A percentile compares a stretch with the other conserved stretches of the same genome.
Conservation (phyloP, 2,329 filamentous ascomycete species). For the Parascedosporium putredinis region DNA sequence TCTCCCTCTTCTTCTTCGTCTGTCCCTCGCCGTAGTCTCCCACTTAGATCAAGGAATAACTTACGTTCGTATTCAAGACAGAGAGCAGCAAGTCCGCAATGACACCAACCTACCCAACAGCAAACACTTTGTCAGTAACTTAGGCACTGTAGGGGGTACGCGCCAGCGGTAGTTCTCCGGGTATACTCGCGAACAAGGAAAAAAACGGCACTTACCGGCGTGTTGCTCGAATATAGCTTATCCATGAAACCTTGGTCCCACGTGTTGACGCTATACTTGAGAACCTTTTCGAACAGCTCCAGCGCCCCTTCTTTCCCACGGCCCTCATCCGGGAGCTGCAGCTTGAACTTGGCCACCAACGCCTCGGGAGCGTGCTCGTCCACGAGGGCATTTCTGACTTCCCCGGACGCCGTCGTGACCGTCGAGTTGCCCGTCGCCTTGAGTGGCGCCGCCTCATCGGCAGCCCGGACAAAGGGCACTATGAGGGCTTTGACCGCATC, state of each 20-base stretch:
- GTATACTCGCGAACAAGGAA: too few relatives aligned
- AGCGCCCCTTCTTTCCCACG: slow-evolving; percentile 65
- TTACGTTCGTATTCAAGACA: slow-evolving; percentile 79
- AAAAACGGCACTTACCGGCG: slow-evolving; percentile 46
- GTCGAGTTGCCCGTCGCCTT: slow-evolving; percentile 42
- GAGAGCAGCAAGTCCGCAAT: slow-evolving; percentile 76
- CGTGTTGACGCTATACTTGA: slow-evolving; percentile 91
- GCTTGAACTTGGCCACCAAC: slow-evolving; percentile 41
- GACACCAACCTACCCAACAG: slow-evolving; percentile 68
- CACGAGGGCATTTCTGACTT: slow-evolving; percentile 48
- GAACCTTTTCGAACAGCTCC: slow-evolving; percentile 56
- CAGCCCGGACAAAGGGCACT: slow-evolving; percentile 59
- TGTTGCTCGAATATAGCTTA: slow-evolving; percentile 87
- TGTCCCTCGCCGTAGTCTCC: too few relatives aligned
- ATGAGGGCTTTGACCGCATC: slow-evolving; percentile 57
- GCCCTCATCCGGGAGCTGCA: slow-evolving; percentile 48
- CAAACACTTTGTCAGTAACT: too few relatives aligned
- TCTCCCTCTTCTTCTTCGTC: neutral
- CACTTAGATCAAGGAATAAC: slow-evolving; percentile 13
- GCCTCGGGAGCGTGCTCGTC: slow-evolving; percentile 50
- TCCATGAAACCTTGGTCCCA: slow-evolving; percentile 96
- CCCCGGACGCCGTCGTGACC: slow-evolving; percentile 23
- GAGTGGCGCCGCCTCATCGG: slow-evolving; percentile 49
- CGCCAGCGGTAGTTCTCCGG: too few relatives aligned
- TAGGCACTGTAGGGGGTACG: too few relatives aligned